phyloP scores from a whole-genome alignment of 192 early-diverging fungal species.

The Backusella parvicylindrica region DNA sequence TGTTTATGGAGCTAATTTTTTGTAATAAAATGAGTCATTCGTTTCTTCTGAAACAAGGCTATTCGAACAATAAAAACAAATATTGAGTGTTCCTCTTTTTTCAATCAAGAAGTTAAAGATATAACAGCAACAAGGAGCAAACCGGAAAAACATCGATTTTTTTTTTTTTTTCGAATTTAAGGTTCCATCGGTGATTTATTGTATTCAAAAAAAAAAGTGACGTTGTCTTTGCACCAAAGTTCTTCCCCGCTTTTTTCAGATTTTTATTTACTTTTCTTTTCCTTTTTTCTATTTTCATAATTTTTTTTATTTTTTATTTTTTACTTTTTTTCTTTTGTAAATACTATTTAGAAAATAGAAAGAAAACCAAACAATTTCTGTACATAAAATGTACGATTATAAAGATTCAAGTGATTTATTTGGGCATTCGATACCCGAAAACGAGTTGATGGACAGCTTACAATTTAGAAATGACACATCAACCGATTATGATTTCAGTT shows the following conservation, averaged over 20 bases:
- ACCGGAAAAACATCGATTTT: conserved; percentile 2
- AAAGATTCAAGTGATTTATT: conserved; percentile 3
- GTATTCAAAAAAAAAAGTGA: neutral
- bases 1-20: neutral
- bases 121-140: neutral
- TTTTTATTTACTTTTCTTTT: neutral
- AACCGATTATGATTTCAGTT: neutral
- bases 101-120: neutral
- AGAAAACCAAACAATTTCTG: neutral
- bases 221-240: neutral
- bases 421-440: neutral
- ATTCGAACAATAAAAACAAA: neutral
- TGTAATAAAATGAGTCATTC: neutral
- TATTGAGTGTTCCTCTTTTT: neutral
- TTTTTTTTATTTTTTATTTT: neutral
- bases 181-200: neutral
- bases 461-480: neutral
- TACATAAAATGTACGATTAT: conserved; percentile 6
- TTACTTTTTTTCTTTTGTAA: neutral
- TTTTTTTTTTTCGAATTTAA: neutral
- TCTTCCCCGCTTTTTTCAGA: neutral
- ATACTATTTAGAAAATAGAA: conserved; percentile 1
- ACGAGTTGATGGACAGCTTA: conserved; percentile 1
- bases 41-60: neutral
- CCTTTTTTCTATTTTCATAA: neutral